Evolutionary conservation across 805 yeast genomes (phyloP), one percentile per base, ranked within the genome.

Genomic region (Candida oleophila): DNA sequence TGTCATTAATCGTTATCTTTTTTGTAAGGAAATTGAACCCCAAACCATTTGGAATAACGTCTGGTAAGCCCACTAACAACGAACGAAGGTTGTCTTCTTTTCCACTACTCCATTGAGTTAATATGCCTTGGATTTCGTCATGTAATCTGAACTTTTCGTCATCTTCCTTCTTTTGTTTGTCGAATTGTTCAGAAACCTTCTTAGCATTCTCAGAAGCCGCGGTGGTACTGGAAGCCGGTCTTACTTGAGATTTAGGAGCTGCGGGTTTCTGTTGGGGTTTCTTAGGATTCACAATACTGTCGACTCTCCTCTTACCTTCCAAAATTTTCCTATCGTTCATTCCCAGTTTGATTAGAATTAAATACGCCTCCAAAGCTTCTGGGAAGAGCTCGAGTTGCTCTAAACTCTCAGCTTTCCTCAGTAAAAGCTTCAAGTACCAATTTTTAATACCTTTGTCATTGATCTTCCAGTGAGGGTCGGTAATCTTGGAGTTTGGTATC

Each of bases 301-400:
- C 77, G 49, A 96, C 87, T 48, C 99, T 77, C 56, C 92, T 77
- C 60, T 82, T 89, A 2, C 92, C 96, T 42, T 88, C 96, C 77
- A 92, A 67, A 0, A 81, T 73, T 25, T 78, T 71, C 48, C 82
- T 80, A 28, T 81, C 78, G 2, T 83, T 77, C 20, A 78, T 79
- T 0, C 96, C 96, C 33, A 60, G 49, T 49, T 81, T 78, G 15
- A 94, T 74, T 43, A 91, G 71, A 30, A 70, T 62, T 48, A 76
- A 77, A 72, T 89, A 92, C 4, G 78, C 60, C 0, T 64, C 71
- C 21, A 87, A 69, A 0, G 97, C 85, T 4, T 77, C 83, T 46
- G 73, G 60, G 64, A 76, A 88, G 53, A 77, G 78, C 56, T 94
- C 99, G 44, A 82, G 57, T 62, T 82, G 81, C 65, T 94, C 99